Percentiles rank a stretch among this genome's conserved stretches.
These are phyloP conservation scores for Aschersonia sp. DNA, from an alignment of 2,329 filamentous ascomycete genomes.

Conservation along the genomic window DNA sequence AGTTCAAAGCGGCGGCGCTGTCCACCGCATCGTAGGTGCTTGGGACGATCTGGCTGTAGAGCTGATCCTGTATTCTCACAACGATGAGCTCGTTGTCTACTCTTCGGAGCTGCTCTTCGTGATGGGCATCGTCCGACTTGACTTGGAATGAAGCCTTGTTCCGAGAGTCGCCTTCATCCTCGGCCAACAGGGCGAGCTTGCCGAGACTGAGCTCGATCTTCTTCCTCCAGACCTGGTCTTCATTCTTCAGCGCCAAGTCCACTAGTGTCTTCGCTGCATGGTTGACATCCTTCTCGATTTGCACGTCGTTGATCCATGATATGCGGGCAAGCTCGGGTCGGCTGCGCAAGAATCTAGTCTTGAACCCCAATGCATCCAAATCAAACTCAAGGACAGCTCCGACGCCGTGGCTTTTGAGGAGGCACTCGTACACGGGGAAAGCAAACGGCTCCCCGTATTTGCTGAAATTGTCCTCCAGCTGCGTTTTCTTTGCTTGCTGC, in stretches of 20 bases:
- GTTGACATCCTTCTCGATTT: slow-evolving; percentile 59
- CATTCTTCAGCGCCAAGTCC: slow-evolving; percentile 53
- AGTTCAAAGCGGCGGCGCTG: slow-evolving; percentile 59
- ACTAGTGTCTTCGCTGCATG: slow-evolving; percentile 60
- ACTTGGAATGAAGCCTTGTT: slow-evolving; percentile 16
- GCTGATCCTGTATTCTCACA: slow-evolving; percentile 63
- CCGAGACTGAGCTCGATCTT: slow-evolving; percentile 84
- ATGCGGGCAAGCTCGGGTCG: slow-evolving; percentile 61
- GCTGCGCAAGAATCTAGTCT: slow-evolving; percentile 67
- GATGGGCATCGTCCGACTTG: slow-evolving; percentile 18
- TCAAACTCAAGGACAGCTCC: slow-evolving; percentile 57
- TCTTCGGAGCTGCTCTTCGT: slow-evolving; percentile 30
- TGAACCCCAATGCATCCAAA: slow-evolving; percentile 50
- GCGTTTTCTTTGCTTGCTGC: slow-evolving; percentile 25
- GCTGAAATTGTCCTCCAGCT: slow-evolving; percentile 41
- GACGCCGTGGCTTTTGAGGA: slow-evolving; percentile 54
- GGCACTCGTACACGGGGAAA: slow-evolving; percentile 65
- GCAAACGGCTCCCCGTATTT: slow-evolving; percentile 53
- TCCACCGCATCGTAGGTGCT: slow-evolving; percentile 63
- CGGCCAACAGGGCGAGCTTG: slow-evolving; percentile 65
- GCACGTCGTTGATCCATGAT: slow-evolving; percentile 89
- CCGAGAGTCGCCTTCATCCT: slow-evolving; percentile 21
- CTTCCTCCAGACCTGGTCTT: slow-evolving; percentile 80
- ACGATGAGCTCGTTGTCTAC: slow-evolving; percentile 53
- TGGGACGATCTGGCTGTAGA: slow-evolving; percentile 58